A percentile compares a stretch with the other conserved stretches of the same genome.
Conservation (phyloP, 163 green algal genomes). For the Coccomyxa subellipsoidea region DNA sequence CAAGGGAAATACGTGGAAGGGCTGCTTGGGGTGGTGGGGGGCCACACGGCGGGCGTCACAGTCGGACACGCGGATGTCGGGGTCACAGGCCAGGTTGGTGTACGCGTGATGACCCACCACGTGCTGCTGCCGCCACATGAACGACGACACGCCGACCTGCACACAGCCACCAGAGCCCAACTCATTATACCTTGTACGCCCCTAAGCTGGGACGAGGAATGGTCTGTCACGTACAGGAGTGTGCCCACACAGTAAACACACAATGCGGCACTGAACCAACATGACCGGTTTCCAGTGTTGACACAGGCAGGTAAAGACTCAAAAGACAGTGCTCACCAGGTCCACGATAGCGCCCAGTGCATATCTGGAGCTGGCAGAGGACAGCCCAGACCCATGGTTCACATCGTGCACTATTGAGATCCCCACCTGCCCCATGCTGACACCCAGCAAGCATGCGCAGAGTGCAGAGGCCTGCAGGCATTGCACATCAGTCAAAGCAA, state of each 20-base stretch:
- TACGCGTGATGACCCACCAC: constrained; percentile 60
- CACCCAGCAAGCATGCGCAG: constrained; percentile 45
- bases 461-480: constrained; percentile 29
- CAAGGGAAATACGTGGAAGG: constrained; percentile 26
- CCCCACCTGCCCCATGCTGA: constrained; percentile 59
- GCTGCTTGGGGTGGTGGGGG: constrained; percentile 43
- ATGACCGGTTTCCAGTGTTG: neutral
- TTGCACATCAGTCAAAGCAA: too few relatives aligned
- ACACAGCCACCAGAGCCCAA: neutral
- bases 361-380: constrained; percentile 31
- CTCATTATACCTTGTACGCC: too few relatives aligned
- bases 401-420: constrained; percentile 73
- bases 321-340: constrained; percentile 35
- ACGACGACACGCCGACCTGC: constrained; percentile 24
- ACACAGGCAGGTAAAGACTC: neutral
- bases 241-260: too few relatives aligned
- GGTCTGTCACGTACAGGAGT: too few relatives aligned
- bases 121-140: constrained; percentile 76
- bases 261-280: too few relatives aligned
- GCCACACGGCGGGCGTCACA: constrained; percentile 56
- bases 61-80: constrained; percentile 58
- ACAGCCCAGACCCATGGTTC: constrained; percentile 61
- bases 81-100: constrained; percentile 67
- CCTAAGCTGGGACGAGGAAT: too few relatives aligned
- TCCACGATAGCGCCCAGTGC: constrained; percentile 56